Base-by-base conservation (phyloP, 768 basidiomycete species). In the Chalciporus piperatus region DNA sequence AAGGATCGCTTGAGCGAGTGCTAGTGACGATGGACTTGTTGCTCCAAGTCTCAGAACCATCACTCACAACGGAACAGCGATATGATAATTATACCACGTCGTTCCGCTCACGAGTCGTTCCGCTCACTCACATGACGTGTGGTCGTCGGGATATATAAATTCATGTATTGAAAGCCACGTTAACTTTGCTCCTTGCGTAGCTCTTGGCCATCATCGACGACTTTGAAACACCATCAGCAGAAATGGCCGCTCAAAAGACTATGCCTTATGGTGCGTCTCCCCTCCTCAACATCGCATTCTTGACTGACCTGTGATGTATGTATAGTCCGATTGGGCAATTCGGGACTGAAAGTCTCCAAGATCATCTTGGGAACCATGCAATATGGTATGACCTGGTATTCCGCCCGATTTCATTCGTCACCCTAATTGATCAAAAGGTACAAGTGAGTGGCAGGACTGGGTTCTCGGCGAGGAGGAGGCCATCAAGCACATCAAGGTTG, bases 381-480 rank as follows among this genome's bases (percentile, higher is more conserved):
- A 38, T 75, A 73, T 54, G 74, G 61, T 19, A 48, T 41, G 23
- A n/a, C 5, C 20, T 7, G 9, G 13, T 30, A 5, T n/a, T 44
- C 20, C 14, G 9, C 33, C 28, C 19, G 30, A 4, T 3, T 17
- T n/a, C 1, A 33, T 27, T 33, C 14, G 7, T 32, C n/a, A n/a
- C n/a, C 49, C 46, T 33, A 47, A 7, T 20, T 2, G 33, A 4
- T 22, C n/a, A 7, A 35, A 41, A 57, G 56, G 56, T 19, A 57
- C 54, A 8, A 56, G n/a, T 4, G 67, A 74, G 22, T 80, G 80
- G 76, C 73, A 78, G 60, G 55, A 60, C 17, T 79, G 78, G 79
- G 70, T 78, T 2, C 52, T 75, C 4, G 70, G 66, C 8, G 74
- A 77, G 42, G 72, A 72, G 39, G 63, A 72, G 27, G 61, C 68